Evolutionary conservation across 2,329 filamentous ascomycete genomes (phyloP), one percentile per base, ranked within the genome.

Genomic region (Neonectria magnoliae): DNA sequence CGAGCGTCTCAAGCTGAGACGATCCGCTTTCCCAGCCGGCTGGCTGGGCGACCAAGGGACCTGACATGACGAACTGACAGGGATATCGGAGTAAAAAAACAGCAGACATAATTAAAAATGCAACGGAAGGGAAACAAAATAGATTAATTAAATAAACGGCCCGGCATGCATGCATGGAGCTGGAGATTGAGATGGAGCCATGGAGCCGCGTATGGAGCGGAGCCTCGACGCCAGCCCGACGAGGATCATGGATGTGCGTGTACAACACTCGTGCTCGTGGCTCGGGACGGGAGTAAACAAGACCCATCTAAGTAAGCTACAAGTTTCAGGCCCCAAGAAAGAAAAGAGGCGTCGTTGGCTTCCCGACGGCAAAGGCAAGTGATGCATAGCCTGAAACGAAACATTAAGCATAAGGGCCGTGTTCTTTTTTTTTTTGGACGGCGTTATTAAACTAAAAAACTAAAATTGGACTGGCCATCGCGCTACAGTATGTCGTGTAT

Each of bases 341-440:
- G 6, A 25, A 25, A 25, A 25, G 16, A 33, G 50, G 50, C 50
- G 50, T 16, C 13, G 50, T 22, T 36, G 22, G 33, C 8, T 48
- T 47, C 11, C 36, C 16, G 36, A 42, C n/a, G 38, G n/a, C 8
- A 18, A 42, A 16, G 38, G 38, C 8, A 20, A 18, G 38, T 18
- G 38, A 41, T 41, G 16, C 14, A 29, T 29, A 29, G 47, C 27
- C 42, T 55, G 50, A 61, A 61, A 61, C 51, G 7, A 50, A 36
- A 50, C 18, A 51, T 55, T 42, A 61, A 41, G 51, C 48, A 45
- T 20, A 33, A 31, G 53, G 14, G 16, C 22, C 45, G 13, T 29
- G 9, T 48, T 10, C 13, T 48, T 27, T 10, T 48, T 27, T 10
- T 48, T n/a, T 25, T 25, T 25, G n/a, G 9, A 20, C 38, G 38